A percentile compares a stretch with the other conserved stretches of the same genome.
Conservation (phyloP, 768 basidiomycete species). For the Mycena galericulata region DNA sequence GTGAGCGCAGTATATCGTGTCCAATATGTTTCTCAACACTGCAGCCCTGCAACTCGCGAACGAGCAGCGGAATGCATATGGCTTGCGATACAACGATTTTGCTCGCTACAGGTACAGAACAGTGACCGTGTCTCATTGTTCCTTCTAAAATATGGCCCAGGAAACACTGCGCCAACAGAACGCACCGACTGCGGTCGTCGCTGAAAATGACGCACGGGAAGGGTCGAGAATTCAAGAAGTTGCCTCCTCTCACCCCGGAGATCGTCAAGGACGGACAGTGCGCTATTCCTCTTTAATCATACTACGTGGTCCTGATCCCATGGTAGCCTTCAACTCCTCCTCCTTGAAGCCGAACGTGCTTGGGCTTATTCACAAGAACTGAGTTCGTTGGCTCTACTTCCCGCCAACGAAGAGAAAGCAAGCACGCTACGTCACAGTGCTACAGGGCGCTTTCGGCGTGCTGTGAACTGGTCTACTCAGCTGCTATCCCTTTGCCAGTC, state of each 20-base stretch:
- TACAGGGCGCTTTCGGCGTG: conserved; percentile 84
- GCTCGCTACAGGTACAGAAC: conserved; percentile 78
- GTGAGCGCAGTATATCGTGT: conserved; percentile 39
- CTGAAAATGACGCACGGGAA: conserved; percentile 91
- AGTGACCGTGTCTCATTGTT: neutral
- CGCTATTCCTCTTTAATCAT: conserved; percentile 43
- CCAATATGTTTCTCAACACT: conserved; percentile 7
- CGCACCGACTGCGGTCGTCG: conserved; percentile 86
- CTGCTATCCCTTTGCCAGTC: conserved; percentile 80
- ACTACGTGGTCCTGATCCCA: conserved; percentile 16
- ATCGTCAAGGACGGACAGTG: conserved; percentile 88
- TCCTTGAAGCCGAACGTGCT: conserved; percentile 93
- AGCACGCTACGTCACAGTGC: conserved; percentile 76
- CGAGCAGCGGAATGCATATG: conserved; percentile 91
- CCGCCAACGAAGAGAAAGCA: conserved; percentile 63
- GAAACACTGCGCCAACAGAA: conserved; percentile 92
- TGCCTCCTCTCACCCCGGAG: conserved; percentile 75
- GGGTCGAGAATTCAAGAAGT: conserved; percentile 90
- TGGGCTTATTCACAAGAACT: conserved; percentile 93
- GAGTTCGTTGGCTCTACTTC: conserved; percentile 59
- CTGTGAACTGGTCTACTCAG: conserved; percentile 82
- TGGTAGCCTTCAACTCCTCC: conserved; percentile 79
- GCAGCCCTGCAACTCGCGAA: conserved; percentile 87
- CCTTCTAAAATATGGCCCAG: conserved; percentile 52
- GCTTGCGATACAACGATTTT: conserved; percentile 91